Base-by-base conservation (phyloP, 2,329 filamentous ascomycete genomes). In the Penicillium sp. region DNA sequence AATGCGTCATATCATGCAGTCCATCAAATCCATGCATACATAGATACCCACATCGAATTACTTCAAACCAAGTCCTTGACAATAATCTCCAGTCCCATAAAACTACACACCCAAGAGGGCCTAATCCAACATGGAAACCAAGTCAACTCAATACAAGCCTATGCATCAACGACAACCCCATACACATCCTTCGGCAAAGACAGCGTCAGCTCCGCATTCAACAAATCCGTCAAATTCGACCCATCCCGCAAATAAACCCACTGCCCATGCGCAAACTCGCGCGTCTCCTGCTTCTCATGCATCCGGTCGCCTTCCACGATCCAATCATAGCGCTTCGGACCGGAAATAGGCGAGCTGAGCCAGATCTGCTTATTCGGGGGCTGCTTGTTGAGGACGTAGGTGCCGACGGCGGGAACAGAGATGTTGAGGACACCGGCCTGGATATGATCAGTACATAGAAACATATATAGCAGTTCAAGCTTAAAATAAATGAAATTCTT, bases 321-420 rank as follows among this genome's bases (percentile, higher is more conserved):
- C 77, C 85, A 98, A 65, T 96, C 89, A 69, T 83, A 98, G 41
- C 90, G 82, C 69, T 95, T 95, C 10, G 92, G 92, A 0, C 92
- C 92, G 4, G 85, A 89, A 37, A 87, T 72, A 3, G 92, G 92
- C 29, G 87, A 94, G 25, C 86, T 92, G 30, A 96, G 79, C 92
- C 92, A 98, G 59, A 98, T 95, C 62, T 82, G 92, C 72, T 88
- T 92, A 73, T 95, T 96, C 13, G 90, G 88, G 0, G 92, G 92
- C 65, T 98, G 92, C 67, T 98, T 98, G 77, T 98, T 98, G 68
- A 98, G 76, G 43, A 98, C 85, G 61, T 93, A 98, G 18, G 79
- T 90, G 45, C 89, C 88, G 34, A 79, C 71, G 9, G 74, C 70
- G 1, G 79, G 77, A 52, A 85, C 78, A 5, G 70, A 73, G 56